Conservation (phyloP, 441 rosid species). For the Euphorbia schlechtendalii region DNA sequence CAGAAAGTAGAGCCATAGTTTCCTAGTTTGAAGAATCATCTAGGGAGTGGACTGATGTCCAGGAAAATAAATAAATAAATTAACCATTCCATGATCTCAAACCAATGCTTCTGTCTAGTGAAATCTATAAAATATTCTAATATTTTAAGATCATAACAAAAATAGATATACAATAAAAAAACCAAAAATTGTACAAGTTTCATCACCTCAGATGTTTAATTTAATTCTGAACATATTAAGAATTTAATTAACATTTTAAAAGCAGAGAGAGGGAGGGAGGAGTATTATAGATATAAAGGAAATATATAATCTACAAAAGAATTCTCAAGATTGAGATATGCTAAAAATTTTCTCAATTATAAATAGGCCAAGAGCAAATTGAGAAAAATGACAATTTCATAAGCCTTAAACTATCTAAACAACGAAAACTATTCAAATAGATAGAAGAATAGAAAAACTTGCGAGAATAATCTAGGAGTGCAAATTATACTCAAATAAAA, state of each 20-base stretch:
- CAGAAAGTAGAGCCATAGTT: not conserved
- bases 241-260: not conserved
- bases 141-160: not conserved
- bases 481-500: not conserved
- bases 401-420: not conserved
- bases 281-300: not conserved
- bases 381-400: not conserved
- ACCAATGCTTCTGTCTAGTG: not conserved
- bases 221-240: not conserved
- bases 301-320: not conserved
- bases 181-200: not conserved
- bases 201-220: not conserved
- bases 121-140: not conserved
- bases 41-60: constrained; percentile 25
- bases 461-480: not conserved
- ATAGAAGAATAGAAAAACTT: not conserved
- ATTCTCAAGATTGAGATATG: not conserved
- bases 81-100: not conserved
- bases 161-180: not conserved
- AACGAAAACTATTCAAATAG: not conserved
- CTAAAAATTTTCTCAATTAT: constrained; percentile 1
- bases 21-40: not conserved
- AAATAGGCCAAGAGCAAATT: not conserved
- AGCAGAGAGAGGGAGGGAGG: not conserved
- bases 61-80: constrained; percentile 18